Evolutionary conservation across 2,329 filamentous ascomycete genomes (phyloP), one percentile per base, ranked within the genome.

Genomic region (Xenoacremonium recifei): DNA sequence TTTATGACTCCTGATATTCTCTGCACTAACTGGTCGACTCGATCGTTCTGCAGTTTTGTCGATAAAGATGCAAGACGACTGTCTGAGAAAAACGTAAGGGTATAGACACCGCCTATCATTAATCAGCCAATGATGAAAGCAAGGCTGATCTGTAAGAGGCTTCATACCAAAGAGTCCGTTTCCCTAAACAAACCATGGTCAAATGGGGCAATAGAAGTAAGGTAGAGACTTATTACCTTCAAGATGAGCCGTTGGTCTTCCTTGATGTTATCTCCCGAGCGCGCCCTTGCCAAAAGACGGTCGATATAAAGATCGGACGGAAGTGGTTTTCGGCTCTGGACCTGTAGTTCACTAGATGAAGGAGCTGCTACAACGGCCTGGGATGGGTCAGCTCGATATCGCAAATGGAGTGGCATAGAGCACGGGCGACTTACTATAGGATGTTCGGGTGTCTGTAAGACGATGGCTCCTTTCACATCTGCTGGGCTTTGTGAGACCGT

Each of bases 1-100:
- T 55, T 53, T 4, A 55, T 33, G 1, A 55, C 30, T 0, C 38
- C 29, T 1, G 52, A 53, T n/a, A 55, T 51, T 20, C 53, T 38
- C 3, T 50, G 32, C 3, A 55, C 45, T 6, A 55, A 42, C n/a
- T 55, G 40, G 5, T 55, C 36, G 10, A 55, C 40, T 13, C 53
- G 55, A 23, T 40, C 51, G 1, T 55, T 55, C 2, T 47, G 42
- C 11, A 55, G 50, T 21, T 49, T 53, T 3, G 45, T 40, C 1
- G 53, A 47, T 2, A 55, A 40, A 1, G 35, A 51, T 16, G 52
- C 48, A 2, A 55, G 42, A n/a, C 53, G 44, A 4, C 35, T 48
- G 16, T 55, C 53, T 1, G 48, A 51, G 9, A 55, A 55, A 18
- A 55, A 55, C 1, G 52, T 55, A 21, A 55, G 35, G 5, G 45